Evolutionary conservation across 2,329 filamentous ascomycete genomes (phyloP).

Genomic region (Pseudocercospora ulei): DNA sequence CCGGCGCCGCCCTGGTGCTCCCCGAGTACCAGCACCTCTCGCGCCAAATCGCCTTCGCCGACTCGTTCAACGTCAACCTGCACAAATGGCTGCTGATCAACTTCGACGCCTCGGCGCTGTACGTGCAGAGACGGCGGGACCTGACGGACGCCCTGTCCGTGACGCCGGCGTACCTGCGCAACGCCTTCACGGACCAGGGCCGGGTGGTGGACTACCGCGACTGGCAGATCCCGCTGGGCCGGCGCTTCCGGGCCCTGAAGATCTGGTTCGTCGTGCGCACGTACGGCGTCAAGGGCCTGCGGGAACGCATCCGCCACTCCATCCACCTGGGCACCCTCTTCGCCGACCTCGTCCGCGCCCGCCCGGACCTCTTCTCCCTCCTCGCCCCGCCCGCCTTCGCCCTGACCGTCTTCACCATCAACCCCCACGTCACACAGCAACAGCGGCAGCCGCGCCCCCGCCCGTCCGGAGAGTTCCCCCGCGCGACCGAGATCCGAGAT

Average conservation of each 20-base stretch:
- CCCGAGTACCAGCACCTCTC: conserved; percentile 68
- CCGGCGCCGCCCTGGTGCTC: conserved; percentile 71
- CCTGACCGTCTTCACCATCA: conserved; percentile 64
- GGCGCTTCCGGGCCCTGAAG: conserved; percentile 80
- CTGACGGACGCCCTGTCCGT: conserved; percentile 72
- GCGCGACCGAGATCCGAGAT: conserved; percentile 14
- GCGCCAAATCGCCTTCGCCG: conserved; percentile 54
- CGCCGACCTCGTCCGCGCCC: conserved; percentile 47
- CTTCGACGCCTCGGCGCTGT: conserved; percentile 77
- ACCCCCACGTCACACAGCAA: conserved; percentile 40
- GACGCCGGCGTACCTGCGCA: conserved; percentile 71
- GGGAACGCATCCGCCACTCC: conserved; percentile 60
- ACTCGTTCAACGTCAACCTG: conserved; percentile 91
- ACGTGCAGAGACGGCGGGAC: conserved; percentile 62
- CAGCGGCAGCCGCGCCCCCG: conserved; percentile 26
- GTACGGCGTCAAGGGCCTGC: conserved; percentile 69
- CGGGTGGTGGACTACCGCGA: conserved; percentile 91
- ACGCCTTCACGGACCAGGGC: conserved; percentile 68
- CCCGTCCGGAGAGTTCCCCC: conserved; percentile 15
- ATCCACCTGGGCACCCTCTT: conserved; percentile 63
- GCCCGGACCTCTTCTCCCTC: conserved; percentile 64
- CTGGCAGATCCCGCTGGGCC: conserved; percentile 90
- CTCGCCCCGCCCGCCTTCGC: conserved; percentile 66
- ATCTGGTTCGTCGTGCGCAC: conserved; percentile 87
- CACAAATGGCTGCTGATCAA: conserved; percentile 96